Conservation (phyloP, 352 stramenopile species). For the Thalassiosira hispida region DNA sequence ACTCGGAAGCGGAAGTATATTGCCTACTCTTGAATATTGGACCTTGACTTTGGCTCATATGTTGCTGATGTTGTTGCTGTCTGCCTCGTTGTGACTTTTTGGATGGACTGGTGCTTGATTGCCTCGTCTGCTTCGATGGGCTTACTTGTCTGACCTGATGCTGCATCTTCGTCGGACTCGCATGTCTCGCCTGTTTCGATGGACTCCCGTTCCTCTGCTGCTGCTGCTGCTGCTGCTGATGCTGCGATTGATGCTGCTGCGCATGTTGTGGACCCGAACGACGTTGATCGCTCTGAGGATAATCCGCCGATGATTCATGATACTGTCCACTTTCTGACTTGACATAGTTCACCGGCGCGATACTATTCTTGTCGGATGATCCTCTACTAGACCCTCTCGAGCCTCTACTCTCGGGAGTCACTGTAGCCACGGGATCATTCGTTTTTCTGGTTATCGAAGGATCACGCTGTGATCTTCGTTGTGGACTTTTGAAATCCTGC, state of each 20-base stretch:
- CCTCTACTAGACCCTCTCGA: not conserved
- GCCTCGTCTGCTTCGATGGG: not conserved
- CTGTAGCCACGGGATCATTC: slow-evolving; percentile 2
- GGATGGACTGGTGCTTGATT: not conserved
- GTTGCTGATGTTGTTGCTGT: too few species aligned
- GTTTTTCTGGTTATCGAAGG: not conserved
- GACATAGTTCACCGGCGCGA: slow-evolving; percentile 7
- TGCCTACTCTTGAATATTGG: too few species aligned
- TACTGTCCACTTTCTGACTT: slow-evolving; percentile 19
- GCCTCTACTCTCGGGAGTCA: slow-evolving; percentile 14
- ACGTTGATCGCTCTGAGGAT: too few species aligned
- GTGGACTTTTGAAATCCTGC: slow-evolving; percentile 2
- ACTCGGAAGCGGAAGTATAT: too few species aligned
- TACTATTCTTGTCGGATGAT: not conserved
- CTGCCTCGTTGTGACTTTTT: not conserved
- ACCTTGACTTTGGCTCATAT: too few species aligned
- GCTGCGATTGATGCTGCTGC: too few species aligned
- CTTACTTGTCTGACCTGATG: not conserved
- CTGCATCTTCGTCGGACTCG: too few species aligned
- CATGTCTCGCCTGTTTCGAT: too few species aligned
- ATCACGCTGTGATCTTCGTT: slow-evolving; percentile 14
- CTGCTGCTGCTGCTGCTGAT: too few species aligned
- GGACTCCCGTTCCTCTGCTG: too few species aligned
- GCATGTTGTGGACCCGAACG: too few species aligned
- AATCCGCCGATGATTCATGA: too few species aligned